Base-by-base conservation (phyloP, 2,329 filamentous ascomycete genomes). In the Aspergillus bombycis region DNA sequence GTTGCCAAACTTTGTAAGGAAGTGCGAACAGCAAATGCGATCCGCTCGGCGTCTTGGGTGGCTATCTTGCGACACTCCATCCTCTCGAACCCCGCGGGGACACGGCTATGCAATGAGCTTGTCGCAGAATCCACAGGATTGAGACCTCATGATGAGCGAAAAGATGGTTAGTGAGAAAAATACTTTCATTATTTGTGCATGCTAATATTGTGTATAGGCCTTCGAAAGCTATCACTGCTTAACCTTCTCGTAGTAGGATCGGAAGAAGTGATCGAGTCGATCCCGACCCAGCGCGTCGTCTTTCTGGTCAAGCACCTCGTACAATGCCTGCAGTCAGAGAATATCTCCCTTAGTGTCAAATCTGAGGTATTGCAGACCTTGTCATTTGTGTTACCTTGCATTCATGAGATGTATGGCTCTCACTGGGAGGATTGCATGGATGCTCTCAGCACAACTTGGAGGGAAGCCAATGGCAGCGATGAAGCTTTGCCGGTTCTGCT, bases 401-500 rank as follows among this genome's bases (percentile, higher is more conserved):
- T 97, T 70, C 86, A 88, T 63, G 90, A 93, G 54, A 88, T 97
- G 1, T 97, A 97, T 71, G 95, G 94, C 0, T 87, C 91, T 0
- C 92, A 97, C 73, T 99, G 95, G 95, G 85, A 89, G 57, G 85
- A 85, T 55, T 78, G 85, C 0, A 78, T 93, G 21, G 81, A 86
- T 38, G 86, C 88, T 57, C 86, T 89, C 64, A 79, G 84, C 12
- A 77, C 79, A 9, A 78, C 88, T 0, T 91, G 89, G 88, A 78
- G 80, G 3, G 80, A 81, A 4, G 82, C 80, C 0, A 74, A 75
- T 12, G 75, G 77, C 2, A 80, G 82, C 8, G 82, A 87, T 19
- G 75, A 81, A 14, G 81, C 82, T 6, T 72, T 92, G 1, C 86
- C 91, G 0, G 85, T 89, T 30, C 80, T 93, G 0, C 85, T 94